Percentiles rank a stretch among this genome's conserved stretches.
These are phyloP conservation scores for Priceomyces medius DNA, from an alignment of 805 yeast genomes.

Conservation along the genomic window DNA sequence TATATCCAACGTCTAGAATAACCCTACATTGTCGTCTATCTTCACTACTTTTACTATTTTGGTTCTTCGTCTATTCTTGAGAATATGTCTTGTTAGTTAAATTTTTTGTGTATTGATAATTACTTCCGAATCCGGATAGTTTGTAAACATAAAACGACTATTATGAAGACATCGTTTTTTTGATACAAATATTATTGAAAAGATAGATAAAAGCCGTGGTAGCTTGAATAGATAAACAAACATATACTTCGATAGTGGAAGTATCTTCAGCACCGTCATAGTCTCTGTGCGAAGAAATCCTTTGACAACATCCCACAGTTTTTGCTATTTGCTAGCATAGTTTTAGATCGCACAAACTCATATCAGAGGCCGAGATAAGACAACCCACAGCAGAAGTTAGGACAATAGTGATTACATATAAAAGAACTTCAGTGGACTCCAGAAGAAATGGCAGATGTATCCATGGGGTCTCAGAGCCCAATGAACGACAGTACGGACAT, in stretches of 20 bases:
- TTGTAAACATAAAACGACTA: constrained; percentile 16
- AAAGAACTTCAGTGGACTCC: neutral
- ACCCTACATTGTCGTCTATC: no score
- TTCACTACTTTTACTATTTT: neutral
- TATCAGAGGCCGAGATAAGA: neutral
- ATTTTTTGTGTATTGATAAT: neutral
- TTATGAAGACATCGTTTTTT: neutral
- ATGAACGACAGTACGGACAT: constrained; percentile 1
- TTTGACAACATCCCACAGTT: no score
- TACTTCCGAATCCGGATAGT: constrained; percentile 11
- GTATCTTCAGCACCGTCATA: no score
- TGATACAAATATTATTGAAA: neutral
- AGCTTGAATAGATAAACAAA: neutral
- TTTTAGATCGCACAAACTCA: neutral
- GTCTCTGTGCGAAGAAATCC: no score
- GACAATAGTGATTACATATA: neutral
- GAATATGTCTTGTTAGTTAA: no score
- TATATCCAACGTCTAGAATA: no score
- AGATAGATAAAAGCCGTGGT: neutral
- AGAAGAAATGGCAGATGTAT: neutral
- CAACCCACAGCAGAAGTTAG: neutral
- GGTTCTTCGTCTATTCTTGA: neutral
- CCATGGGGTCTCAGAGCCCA: neutral
- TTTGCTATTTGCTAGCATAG: neutral
- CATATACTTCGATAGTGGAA: no score